Conservation (phyloP, 495 filamentous ascomycete genomes). For the Beverwykella pulmonaria region DNA sequence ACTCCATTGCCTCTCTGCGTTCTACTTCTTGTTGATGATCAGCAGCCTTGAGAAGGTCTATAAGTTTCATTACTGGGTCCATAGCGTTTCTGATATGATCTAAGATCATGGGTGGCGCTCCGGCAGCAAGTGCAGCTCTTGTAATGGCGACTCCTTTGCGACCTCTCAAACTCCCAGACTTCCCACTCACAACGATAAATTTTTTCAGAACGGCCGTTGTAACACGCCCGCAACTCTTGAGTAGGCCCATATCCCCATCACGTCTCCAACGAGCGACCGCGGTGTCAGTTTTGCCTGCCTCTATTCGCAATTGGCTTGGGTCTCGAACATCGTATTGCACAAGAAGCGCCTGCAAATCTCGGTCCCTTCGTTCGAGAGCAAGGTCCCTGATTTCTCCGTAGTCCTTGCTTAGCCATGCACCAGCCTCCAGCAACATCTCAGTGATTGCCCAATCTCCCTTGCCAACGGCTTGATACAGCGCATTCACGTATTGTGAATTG, state of each 20-base stretch:
- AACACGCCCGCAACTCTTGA: background rate
- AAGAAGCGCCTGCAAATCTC: conserved; percentile 7
- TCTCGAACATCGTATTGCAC: conserved; percentile 13
- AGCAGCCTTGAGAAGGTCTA: conserved; percentile 10
- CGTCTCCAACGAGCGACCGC: background rate
- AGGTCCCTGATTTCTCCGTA: conserved; percentile 18
- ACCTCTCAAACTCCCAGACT: conserved; percentile 3
- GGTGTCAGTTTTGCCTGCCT: background rate
- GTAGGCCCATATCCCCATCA: background rate
- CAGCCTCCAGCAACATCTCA: conserved; percentile 17
- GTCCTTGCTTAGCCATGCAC: conserved; percentile 27
- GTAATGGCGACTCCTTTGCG: conserved; percentile 7
- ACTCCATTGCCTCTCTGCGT: background rate
- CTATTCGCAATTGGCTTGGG: background rate
- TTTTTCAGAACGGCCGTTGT: background rate
- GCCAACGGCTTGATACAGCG: conserved; percentile 20
- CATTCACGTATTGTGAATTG: conserved; percentile 12
- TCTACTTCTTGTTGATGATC: conserved; percentile 3
- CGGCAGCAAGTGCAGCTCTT: conserved; percentile 8
- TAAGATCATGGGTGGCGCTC: conserved; percentile 10
- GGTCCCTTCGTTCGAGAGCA: conserved; percentile 8
- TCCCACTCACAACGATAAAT: background rate
- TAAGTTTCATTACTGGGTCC: conserved; percentile 1
- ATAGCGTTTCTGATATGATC: conserved; percentile 7
- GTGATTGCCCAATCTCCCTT: background rate